Base-by-base conservation (phyloP, 345 rosid species). In the Gossypium arboreum region DNA sequence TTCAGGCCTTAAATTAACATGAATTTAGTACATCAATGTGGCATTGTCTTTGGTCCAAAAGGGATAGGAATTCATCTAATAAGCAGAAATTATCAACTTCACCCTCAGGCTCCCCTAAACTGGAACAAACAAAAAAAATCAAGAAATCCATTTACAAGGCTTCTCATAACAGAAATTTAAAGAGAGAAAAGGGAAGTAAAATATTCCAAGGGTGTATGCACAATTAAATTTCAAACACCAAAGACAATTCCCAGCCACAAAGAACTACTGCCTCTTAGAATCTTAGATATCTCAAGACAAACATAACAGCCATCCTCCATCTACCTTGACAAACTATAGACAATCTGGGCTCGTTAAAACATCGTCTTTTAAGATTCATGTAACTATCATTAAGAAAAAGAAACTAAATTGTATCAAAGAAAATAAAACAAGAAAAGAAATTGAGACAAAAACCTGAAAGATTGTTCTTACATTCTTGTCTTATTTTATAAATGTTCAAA, bases 401-500 rank as follows among this genome's bases (percentile, higher is more conserved):
- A n/a, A 34, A 56, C 50, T 39, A 18, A 45, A 71, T n/a, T 17
- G 16, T 41, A 41, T 64, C 9, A 63, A 8, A 4, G 18, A 10
- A n/a, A 64, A n/a, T n/a, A 34, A 5, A 34, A 34, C 39, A 34
- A 34, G 41, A 34, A 1, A 47, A 48, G 41, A 15, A 22, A 45
- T 22, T 47, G 56, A 12, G 39, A 12, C 29, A 27, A 2, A 20
- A 48, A 25, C 43, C 57, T 41, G 9, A 54, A 48, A 68, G 57
- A 68, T 15, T 25, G n/a, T 68, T 12, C 56, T 48, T 48, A 8
- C 72, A 48, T 68, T 48, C 7, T 68, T 50, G 50, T 65, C 70
- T 65, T 18, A 24, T 48, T 15, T 45, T 50, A 68, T 25, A 68
- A 8, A 48, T 24, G 15, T 15, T 58, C 57, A 68, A 15, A 68